Base-by-base conservation (phyloP, 371 early-diverging fungal species). In the Gilbertella persicaria region DNA sequence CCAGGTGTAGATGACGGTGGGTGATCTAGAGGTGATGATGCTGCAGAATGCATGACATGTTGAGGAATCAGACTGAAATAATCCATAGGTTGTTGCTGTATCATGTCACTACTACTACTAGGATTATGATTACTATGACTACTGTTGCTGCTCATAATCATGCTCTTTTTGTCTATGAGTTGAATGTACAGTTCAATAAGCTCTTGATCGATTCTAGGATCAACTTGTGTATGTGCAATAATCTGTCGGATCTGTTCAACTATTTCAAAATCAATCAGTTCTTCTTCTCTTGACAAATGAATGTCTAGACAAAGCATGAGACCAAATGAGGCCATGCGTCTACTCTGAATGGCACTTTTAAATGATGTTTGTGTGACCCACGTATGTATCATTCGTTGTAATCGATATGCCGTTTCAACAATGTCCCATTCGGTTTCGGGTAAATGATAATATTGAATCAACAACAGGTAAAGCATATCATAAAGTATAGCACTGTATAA, bases 381-480 rank as follows among this genome's bases (percentile, higher is more conserved):
- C 4, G 45, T 62, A 25, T 62, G 47, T 5, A 62, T 48, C 62
- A 62, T 62, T n/a, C 45, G 51, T 21, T 55, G 56, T 19, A 62
- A 25, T 46, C 56, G 33, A 30, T 62, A 55, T 17, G 62, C 55
- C 2, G 52, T 47, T 29, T 62, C 52, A 7, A 62, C 35, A 2
- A 33, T 28, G 16, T 60, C 55, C 40, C 45, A 50, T 41, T 61
- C 55, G 10, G 23, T 39, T 29, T 29, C 41, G 19, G 33, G 37
- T 14, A 54, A 8, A 23, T 41, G 45, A 12, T 58, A 47, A 20
- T 56, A 52, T 10, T 45, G 17, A 20, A 62, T 13, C 10, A 62
- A 17, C 13, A 62, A 28, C 6, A 62, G 21, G 16, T 62, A 62
- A 1, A 62, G 42, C 50, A 56, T 62, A 41, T 62, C 62, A 35